Evolutionary conservation across 805 yeast genomes (phyloP).

Genomic region (Diddensiella santjacobensis): DNA sequence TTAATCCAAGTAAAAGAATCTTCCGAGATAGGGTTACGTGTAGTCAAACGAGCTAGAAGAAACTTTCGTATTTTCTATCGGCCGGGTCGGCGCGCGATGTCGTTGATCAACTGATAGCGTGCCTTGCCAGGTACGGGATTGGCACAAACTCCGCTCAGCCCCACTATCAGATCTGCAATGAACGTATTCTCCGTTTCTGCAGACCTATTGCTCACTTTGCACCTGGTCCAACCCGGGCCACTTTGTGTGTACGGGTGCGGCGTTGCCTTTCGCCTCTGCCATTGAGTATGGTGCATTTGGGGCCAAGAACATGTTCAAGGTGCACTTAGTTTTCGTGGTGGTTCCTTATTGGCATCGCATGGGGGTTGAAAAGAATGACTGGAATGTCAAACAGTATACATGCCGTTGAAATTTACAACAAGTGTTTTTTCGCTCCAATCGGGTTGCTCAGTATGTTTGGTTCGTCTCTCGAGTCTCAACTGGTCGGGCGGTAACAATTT

Average conservation of each 20-base stretch:
- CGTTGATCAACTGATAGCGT: no score
- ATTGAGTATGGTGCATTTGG: slow-evolving; percentile 43
- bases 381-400: background rate
- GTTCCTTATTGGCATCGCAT: slow-evolving; percentile 28
- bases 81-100: no score
- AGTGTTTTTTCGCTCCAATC: slow-evolving; percentile 1
- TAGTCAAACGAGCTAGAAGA: no score
- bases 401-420: slow-evolving; percentile 24
- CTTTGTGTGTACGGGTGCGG: slow-evolving; percentile 36
- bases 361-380: slow-evolving; percentile 22
- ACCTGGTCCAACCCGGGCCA: slow-evolving; percentile 37
- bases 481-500: slow-evolving; percentile 21
- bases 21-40: no score
- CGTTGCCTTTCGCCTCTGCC: slow-evolving; percentile 49
- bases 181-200: no score
- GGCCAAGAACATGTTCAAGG: slow-evolving; percentile 39
- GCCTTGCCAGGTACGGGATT: no score
- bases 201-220: slow-evolving; percentile 38
- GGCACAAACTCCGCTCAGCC: no score
- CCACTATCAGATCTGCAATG: no score
- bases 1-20: no score
- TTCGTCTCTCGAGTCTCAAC: slow-evolving; percentile 40
- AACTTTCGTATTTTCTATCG: no score
- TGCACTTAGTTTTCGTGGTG: slow-evolving; percentile 49
- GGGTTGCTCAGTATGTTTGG: slow-evolving; percentile 32